Evolutionary conservation across 2,329 filamentous ascomycete species (phyloP), one percentile per base, ranked within the genome.

Genomic region (Helotiales sp.): DNA sequence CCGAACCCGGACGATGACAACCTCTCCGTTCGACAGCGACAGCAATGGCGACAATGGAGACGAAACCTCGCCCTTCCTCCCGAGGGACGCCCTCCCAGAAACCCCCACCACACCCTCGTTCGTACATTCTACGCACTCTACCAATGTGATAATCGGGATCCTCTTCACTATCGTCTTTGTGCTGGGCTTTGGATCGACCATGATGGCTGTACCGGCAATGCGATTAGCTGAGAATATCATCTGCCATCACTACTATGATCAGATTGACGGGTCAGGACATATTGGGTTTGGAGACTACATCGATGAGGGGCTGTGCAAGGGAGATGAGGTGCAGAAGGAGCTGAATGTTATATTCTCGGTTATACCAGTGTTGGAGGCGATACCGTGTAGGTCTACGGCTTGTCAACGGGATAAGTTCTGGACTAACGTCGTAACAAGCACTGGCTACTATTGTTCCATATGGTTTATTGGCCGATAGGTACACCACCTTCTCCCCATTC

Each of bases 221-320:
- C 75, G 79, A 50, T 73, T 80, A 30, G 77, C 76, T 47, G 80
- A 82, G 67, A 78, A 81, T 69, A 77, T 80, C 37, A 69, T 81
- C 22, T 82, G 80, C 69, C 79, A 77, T 62, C 77, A 79, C 61
- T 80, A 80, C 63, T 77, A 75, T 60, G 70, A 75, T n/a, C 52
- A 69, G 17, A 43, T 73, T 20, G 50, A 71, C 24, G 71, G 72
- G 11, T 64, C 57, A 4, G 72, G 63, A 15, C 70, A 71, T 50
- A 73, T 76, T 49, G 69, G 69, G 3, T 64, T 72, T 11, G 62
- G 68, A 10, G 68, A 63, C 28, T 54, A 61, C 1, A 80, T 82
- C 43, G 76, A 79, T 30, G 80, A 81, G 69, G 68, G 49, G 8
- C 55, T 75, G 55, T 82, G 80, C 69, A 81, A 81, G 69, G 75